phyloP scores from a whole-genome alignment of 305 asterid genomes.

The Fraxinus velutina region DNA sequence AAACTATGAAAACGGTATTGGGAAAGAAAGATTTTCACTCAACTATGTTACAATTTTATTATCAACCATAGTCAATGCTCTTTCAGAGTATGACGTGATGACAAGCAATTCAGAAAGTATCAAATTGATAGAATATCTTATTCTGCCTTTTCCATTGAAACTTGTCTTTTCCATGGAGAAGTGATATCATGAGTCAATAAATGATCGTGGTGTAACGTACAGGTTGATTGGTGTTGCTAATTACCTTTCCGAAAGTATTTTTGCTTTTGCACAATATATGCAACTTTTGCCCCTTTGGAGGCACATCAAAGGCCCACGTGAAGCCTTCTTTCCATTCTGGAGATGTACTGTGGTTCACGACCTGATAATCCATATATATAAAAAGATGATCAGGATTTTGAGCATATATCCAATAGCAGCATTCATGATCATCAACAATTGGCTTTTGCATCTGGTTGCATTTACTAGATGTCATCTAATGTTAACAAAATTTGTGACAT shows the following conservation, averaged over 20 bases:
- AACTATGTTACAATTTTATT: neutral
- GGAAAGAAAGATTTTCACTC: neutral
- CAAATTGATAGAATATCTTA: neutral
- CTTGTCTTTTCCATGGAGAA: neutral
- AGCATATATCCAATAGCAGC: neutral
- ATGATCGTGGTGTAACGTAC: neutral
- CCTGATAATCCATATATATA: conserved; percentile 35
- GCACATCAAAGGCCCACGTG: conserved; percentile 88
- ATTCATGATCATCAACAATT: neutral
- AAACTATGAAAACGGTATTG: neutral
- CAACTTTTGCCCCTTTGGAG: conserved; percentile 89
- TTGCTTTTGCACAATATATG: conserved; percentile 63
- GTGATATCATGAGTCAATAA: neutral
- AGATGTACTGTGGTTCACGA: conserved; percentile 55
- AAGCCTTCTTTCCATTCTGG: conserved; percentile 90
- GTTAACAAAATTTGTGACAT: neutral
- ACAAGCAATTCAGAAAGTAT: neutral
- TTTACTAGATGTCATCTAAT: neutral
- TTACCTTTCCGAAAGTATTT: conserved; percentile 87
- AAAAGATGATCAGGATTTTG: conserved; percentile 13
- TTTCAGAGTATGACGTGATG: neutral
- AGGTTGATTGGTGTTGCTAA: conserved; percentile 14
- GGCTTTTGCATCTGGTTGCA: neutral
- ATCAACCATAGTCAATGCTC: neutral
- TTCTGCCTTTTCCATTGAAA: neutral